These are phyloP conservation scores for Clitopilus hobsonii DNA, from an alignment of 768 basidiomycete genomes.

Conservation along the genomic window DNA sequence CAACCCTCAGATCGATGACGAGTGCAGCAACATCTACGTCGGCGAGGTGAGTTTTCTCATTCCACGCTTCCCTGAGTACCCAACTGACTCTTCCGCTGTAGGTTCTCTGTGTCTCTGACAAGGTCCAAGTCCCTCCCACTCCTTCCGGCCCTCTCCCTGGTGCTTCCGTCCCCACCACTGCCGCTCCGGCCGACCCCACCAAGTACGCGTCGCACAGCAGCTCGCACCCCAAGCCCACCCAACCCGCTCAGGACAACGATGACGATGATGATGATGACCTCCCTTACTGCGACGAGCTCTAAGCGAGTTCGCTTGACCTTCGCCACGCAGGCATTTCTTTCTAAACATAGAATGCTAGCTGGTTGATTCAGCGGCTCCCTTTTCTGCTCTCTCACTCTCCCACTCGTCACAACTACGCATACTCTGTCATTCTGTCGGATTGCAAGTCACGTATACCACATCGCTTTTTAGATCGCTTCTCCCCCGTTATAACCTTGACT, in stretches of 20 bases:
- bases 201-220: slow-evolving; percentile 2
- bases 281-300: slow-evolving; percentile 51
- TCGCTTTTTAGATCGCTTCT: neutral
- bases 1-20: slow-evolving; percentile 67
- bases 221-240: slow-evolving; percentile 1
- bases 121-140: slow-evolving; percentile 38
- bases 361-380: slow-evolving; percentile 13
- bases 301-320: slow-evolving; percentile 4
- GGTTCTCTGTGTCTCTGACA: slow-evolving; percentile 50
- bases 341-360: slow-evolving; percentile 10
- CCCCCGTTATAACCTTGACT: neutral
- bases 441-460: neutral
- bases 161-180: slow-evolving; percentile 27
- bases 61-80: neutral
- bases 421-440: neutral
- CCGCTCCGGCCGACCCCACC: slow-evolving; percentile 18
- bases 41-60: slow-evolving; percentile 55
- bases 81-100: neutral
- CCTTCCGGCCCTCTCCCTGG: slow-evolving; percentile 19
- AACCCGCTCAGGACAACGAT: slow-evolving; percentile 15
- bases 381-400: neutral
- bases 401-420: neutral
- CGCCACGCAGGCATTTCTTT: slow-evolving; percentile 2
- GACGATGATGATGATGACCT: slow-evolving; percentile 34
- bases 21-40: slow-evolving; percentile 65